Base-by-base conservation (phyloP, 2,329 filamentous ascomycete species). In the Colletotrichum spinosum region DNA sequence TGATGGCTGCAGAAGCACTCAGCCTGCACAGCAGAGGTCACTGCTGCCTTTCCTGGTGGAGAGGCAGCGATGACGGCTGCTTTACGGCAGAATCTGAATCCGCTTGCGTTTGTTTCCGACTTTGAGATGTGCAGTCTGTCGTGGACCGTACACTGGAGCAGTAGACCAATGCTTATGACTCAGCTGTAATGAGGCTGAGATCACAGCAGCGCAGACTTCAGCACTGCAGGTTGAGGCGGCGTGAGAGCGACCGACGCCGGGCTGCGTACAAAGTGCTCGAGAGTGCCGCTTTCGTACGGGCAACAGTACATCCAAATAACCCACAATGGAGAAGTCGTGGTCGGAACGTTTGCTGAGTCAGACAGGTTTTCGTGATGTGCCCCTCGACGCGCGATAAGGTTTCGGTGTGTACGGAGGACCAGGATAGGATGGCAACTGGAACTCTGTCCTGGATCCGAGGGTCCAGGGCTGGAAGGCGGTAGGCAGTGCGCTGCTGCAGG, bases 401-500 rank as follows among this genome's bases (percentile, higher is more conserved):
- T 65, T 62, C 62, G 58, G 48, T 62, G 62, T 62, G 42, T 48
- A 35, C 49, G 59, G 41, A 39, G 52, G 50, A 46, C 62, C 52
- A 61, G 52, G 56, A 51, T 46, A 38, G 41, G 34, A 42, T 25
- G 25, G 25, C 25, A 25, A 25, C 25, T 25, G 25, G 25, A 25
- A 25, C 25, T 25, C 34, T 15, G 45, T 17, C 15, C 45, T 46
- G 50, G 37, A 39, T 49, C 37, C 17, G 46, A 39, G 38, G 50
- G 44, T 50, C 35, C 48, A 48, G 38, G 34, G 49, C 12, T 55
- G 45, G 13, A 35, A 52, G 17, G 45, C 39, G 12, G 60, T 35
- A 45, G 46, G 15, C 34, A 44, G 59, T 56, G 55, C 55, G 57
- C 41, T 25, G 25, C 25, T 4, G 25, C 25, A 25, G 25, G 25